A percentile compares a stretch with the other conserved stretches of the same genome.
Conservation (phyloP, 345 rosid species). For the Populus simonii region DNA sequence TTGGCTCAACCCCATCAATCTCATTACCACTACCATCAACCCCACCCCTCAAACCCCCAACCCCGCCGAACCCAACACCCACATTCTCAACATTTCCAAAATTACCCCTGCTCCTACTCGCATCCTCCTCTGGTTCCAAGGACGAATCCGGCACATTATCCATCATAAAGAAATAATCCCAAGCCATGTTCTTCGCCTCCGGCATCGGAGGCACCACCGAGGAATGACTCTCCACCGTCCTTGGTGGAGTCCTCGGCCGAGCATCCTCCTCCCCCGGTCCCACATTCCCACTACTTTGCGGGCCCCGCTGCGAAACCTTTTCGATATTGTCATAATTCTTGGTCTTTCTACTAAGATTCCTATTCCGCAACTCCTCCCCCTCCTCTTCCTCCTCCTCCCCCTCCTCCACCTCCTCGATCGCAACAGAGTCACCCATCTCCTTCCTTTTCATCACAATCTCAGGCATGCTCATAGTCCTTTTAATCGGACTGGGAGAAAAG, state of each 20-base stretch:
- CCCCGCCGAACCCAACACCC: slow-evolving; percentile 9
- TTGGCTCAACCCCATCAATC: slow-evolving; percentile 40
- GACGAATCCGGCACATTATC: slow-evolving; percentile 62
- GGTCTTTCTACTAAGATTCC: slow-evolving; percentile 12
- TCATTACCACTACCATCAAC: slow-evolving; percentile 9
- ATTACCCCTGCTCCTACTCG: background rate
- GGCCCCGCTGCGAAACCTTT: slow-evolving; percentile 25
- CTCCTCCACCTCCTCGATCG: slow-evolving; percentile 42
- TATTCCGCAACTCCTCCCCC: slow-evolving; percentile 41
- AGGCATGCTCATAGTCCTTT: slow-evolving; percentile 71
- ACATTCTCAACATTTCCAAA: slow-evolving; percentile 14
- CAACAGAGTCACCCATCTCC: slow-evolving; percentile 31
- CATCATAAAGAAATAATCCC: slow-evolving; percentile 41
- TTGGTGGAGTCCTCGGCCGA: slow-evolving; percentile 24
- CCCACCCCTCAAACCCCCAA: slow-evolving; percentile 14
- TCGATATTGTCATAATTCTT: slow-evolving; percentile 16
- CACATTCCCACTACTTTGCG: slow-evolving; percentile 15
- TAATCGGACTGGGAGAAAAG: slow-evolving; percentile 79
- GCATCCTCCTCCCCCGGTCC: slow-evolving; percentile 30
- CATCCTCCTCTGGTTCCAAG: slow-evolving; percentile 39
- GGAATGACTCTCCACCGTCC: slow-evolving; percentile 27
- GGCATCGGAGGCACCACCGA: slow-evolving; percentile 49
- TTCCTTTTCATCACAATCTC: slow-evolving; percentile 16
- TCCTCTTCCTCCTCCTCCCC: slow-evolving; percentile 48
- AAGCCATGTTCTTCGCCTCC: slow-evolving; percentile 25